Conservation (phyloP, 306 rosid species). For the Hippophae gyantsensis region DNA sequence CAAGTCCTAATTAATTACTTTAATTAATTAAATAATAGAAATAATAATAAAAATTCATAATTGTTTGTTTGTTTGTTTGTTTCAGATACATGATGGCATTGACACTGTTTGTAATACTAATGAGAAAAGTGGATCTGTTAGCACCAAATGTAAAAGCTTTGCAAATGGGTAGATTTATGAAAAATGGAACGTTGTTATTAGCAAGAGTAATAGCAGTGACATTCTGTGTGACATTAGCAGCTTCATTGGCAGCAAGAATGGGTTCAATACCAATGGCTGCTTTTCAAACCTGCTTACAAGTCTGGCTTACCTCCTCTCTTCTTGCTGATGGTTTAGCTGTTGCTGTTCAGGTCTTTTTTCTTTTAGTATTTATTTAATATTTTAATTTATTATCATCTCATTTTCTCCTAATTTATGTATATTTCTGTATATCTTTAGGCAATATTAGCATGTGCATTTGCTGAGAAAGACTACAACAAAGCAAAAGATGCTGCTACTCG, state of each 20-base stretch:
- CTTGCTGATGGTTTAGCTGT: slow-evolving; percentile 91
- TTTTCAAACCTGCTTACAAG: slow-evolving; percentile 83
- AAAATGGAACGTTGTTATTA: slow-evolving; percentile 61
- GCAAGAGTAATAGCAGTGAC: slow-evolving; percentile 89
- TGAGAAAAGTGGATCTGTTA: slow-evolving; percentile 51
- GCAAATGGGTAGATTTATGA: slow-evolving; percentile 72
- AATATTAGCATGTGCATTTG: slow-evolving; percentile 75
- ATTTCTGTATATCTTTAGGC: slow-evolving; percentile 31
- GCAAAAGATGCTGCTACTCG: slow-evolving; percentile 48
- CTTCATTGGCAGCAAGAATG: slow-evolving; percentile 75
- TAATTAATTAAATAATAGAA: background rate
- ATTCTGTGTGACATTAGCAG: slow-evolving; percentile 85
- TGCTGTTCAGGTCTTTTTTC: slow-evolving; percentile 57
- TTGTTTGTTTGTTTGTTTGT: background rate
- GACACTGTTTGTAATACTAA: slow-evolving; percentile 44
- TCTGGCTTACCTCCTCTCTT: slow-evolving; percentile 89
- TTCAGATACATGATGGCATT: slow-evolving; percentile 73
- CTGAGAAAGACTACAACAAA: slow-evolving; percentile 67
- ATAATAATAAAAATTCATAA: background rate
- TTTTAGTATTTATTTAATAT: background rate
- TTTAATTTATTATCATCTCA: background rate
- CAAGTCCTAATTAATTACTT: background rate
- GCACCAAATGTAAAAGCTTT: slow-evolving; percentile 73
- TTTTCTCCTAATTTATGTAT: background rate
- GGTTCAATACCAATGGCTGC: slow-evolving; percentile 92